Base-by-base conservation (phyloP, 495 filamentous ascomycete species). In the Xeromyces bisporus region DNA sequence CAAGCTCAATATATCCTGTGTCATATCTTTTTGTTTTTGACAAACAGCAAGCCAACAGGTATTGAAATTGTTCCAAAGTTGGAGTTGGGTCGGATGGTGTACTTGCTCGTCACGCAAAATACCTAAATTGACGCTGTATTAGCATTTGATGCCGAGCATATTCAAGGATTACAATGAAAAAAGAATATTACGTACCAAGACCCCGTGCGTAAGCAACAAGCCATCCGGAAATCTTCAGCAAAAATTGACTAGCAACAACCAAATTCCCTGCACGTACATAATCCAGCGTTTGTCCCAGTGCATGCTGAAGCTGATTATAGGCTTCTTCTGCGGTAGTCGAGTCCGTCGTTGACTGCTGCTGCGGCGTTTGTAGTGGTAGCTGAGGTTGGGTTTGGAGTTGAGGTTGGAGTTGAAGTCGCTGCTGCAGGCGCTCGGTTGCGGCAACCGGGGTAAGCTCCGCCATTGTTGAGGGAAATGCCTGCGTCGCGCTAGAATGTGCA, bases 61-160 rank as follows among this genome's bases (percentile, higher is more conserved):
- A 49, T 97, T 96, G 62, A 96, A 93, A 41, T 94, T 78, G 42
- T 76, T 75, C 89, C 89, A 97, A 18, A 96, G 62, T 47, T 74
- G 69, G 38, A 91, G 64, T 28, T 81, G 70, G 34, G 84, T 73
- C 18, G 58, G 49, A 41, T 86, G 69, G 18, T 80, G 57, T 27
- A 62, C 53, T 35, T 77, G 69, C 40, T 93, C 75, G 56, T 97
- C 89, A 33, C 68, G 69, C 32, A 73, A 58, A 45, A 81, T 65
- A 42, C 75, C 76, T 81, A 42, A 43, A 54, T 34, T 42, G 33
- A 27, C 39, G 37, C 39, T 31, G 11, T 15, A 31, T 37, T 24
- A 24, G 23, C 23, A 7, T n/a, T n/a, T n/a, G n/a, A n/a, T n/a
- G n/a, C n/a, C n/a, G n/a, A n/a, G n/a, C n/a, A n/a, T n/a, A n/a